Percentiles rank a stretch among this genome's conserved stretches.
phyloP scores from a whole-genome alignment of 2,329 filamentous ascomycete genomes.

The Hawksworthiomyces lignivorus region DNA sequence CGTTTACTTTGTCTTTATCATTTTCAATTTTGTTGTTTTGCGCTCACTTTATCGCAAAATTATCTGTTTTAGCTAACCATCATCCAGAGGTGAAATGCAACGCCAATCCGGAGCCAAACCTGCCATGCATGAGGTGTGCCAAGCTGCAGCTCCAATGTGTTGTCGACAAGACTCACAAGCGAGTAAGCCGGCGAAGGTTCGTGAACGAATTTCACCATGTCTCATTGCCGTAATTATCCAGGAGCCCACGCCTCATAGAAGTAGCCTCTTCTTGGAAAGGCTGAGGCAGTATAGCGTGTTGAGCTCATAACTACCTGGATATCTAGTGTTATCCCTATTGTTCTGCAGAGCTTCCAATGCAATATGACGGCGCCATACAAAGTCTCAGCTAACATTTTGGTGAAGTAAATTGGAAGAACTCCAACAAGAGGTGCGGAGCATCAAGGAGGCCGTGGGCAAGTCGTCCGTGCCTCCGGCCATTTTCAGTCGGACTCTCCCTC shows the following conservation, averaged over 20 bases:
- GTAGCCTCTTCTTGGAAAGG: background rate
- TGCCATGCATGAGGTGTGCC: conserved; percentile 16
- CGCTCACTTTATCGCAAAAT: too few relatives aligned
- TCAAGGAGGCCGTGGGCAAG: conserved; percentile 42
- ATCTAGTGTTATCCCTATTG: too few relatives aligned
- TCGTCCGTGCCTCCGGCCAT: conserved; percentile 13
- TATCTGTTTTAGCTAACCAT: too few relatives aligned
- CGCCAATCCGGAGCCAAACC: conserved; percentile 11
- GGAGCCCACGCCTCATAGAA: too few relatives aligned
- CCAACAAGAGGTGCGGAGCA: conserved; percentile 45
- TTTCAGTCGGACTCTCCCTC: conserved; percentile 15
- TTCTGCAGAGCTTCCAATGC: too few relatives aligned
- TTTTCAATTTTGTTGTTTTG: background rate
- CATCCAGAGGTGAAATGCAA: conserved; percentile 18
- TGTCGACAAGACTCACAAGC: conserved; percentile 17
- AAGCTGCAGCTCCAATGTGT: conserved; percentile 17
- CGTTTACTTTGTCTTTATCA: background rate
- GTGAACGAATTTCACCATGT: too few relatives aligned
- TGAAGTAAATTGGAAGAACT: conserved; percentile 48
- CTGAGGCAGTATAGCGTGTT: too few relatives aligned
- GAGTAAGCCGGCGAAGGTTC: conserved; percentile 17
- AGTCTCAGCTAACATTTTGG: conserved; percentile 4
- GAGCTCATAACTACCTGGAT: too few relatives aligned
- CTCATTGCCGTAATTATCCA: too few relatives aligned
- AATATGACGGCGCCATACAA: too few relatives aligned